These are phyloP conservation scores for Ochromonadaceae sp. DNA, from an alignment of 352 stramenopile species.

Conservation along the genomic window DNA sequence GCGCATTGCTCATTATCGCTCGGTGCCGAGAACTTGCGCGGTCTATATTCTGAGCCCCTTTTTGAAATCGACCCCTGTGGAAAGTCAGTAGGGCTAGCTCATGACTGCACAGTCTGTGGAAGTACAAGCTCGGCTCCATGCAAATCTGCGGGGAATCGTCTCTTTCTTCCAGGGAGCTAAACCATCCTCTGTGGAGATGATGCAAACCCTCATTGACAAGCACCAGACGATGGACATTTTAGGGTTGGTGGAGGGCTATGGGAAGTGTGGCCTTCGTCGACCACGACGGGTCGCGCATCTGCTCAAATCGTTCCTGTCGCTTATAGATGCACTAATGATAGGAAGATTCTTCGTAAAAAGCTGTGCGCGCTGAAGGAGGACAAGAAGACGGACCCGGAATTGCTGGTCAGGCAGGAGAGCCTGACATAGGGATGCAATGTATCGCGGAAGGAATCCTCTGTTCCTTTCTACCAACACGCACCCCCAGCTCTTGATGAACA, in stretches of 20 bases:
- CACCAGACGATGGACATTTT: conserved; percentile 1
- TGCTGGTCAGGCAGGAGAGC: not conserved
- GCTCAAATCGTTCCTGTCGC: not conserved
- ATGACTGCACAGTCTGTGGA: too few relatives aligned
- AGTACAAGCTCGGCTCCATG: not conserved
- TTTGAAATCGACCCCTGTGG: too few relatives aligned
- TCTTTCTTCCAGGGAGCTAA: conserved; percentile 6
- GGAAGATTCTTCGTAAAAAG: not conserved
- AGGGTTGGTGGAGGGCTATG: not conserved
- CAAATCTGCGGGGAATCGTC: not conserved
- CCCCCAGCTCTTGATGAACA: too few relatives aligned
- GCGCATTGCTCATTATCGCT: too few relatives aligned
- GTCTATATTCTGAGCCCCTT: too few relatives aligned
- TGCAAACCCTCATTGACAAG: conserved; percentile 3
- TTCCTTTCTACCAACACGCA: too few relatives aligned
- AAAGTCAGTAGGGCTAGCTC: too few relatives aligned
- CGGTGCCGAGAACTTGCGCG: too few relatives aligned
- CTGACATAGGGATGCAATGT: too few relatives aligned
- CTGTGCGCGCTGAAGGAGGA: conserved; percentile 4
- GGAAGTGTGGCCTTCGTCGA: conserved; percentile 11
- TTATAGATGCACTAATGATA: conserved; percentile 1
- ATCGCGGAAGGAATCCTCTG: too few relatives aligned
- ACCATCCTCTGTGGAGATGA: not conserved
- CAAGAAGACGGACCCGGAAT: conserved; percentile 11
- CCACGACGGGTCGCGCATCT: not conserved